Conservation (phyloP, 1,139 yeast genomes). For the Blastobotrys serpentis region DNA sequence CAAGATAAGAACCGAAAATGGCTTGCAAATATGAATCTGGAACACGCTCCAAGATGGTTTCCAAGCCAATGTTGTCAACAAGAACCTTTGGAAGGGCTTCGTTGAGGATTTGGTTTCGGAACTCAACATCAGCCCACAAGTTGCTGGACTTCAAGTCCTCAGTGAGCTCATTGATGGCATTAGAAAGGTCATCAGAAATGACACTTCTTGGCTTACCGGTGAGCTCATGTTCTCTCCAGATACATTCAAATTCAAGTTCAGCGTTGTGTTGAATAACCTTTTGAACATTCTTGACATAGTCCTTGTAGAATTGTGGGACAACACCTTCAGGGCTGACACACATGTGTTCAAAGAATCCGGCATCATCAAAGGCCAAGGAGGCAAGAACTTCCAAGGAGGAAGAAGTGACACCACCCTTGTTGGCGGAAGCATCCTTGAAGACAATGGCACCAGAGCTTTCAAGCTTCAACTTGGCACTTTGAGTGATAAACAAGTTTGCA, state of each 20-base stretch:
- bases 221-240: slow-evolving; percentile 72
- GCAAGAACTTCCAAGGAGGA: slow-evolving; percentile 95
- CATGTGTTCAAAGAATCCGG: slow-evolving; percentile 72
- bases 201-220: slow-evolving; percentile 74
- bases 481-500: slow-evolving; percentile 93
- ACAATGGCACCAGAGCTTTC: slow-evolving; percentile 85
- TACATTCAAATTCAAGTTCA: slow-evolving; percentile 74
- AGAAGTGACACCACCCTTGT: slow-evolving; percentile 98
- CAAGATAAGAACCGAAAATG: slow-evolving; percentile 84
- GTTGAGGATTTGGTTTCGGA: slow-evolving; percentile 71
- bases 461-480: slow-evolving; percentile 81
- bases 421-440: slow-evolving; percentile 95
- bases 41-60: slow-evolving; percentile 67
- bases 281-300: slow-evolving; percentile 84
- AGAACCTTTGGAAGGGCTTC: slow-evolving; percentile 80
- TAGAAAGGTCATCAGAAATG: slow-evolving; percentile 80
- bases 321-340: slow-evolving; percentile 53
- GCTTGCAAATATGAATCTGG: slow-evolving; percentile 89
- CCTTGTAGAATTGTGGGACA: slow-evolving; percentile 71
- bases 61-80: slow-evolving; percentile 72
- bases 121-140: slow-evolving; percentile 79
- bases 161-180: slow-evolving; percentile 81
- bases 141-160: slow-evolving; percentile 84
- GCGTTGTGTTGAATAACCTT: slow-evolving; percentile 74
- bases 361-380: slow-evolving; percentile 86